Conservation (phyloP, 1,139 yeast genomes). For the Sugiyamaella sp. region DNA sequence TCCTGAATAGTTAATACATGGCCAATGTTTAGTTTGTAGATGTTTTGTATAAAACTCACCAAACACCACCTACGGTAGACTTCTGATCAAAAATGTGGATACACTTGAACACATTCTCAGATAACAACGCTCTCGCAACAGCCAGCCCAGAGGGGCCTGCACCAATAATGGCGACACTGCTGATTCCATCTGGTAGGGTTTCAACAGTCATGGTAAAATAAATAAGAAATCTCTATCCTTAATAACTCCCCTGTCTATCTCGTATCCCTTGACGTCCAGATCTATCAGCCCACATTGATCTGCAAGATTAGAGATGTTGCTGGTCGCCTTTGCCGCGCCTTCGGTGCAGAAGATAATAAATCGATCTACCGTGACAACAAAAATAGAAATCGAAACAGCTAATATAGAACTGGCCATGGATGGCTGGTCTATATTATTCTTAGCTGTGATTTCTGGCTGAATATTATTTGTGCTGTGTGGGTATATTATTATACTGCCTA, state of each 20-base stretch:
- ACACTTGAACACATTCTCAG: conserved; percentile 49
- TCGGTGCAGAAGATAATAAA: background rate
- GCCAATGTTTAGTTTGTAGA: too few species aligned
- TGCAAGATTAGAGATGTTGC: background rate
- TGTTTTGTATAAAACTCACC: too few species aligned
- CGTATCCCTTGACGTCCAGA: too few species aligned
- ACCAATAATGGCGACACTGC: conserved; percentile 48
- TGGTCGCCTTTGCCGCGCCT: background rate
- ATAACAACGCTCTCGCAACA: conserved; percentile 54
- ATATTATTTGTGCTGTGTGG: background rate
- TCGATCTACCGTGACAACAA: background rate
- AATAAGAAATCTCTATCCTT: too few species aligned
- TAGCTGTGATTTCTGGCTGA: background rate
- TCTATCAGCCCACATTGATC: background rate
- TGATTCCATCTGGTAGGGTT: background rate
- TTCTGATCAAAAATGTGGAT: conserved; percentile 58
- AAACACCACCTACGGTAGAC: conserved; percentile 54
- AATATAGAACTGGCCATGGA: background rate
- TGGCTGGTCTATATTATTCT: background rate
- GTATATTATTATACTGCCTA: conserved; percentile 3
- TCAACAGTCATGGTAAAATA: conserved; percentile 8
- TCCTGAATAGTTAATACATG: conserved; percentile 20
- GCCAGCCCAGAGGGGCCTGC: conserved; percentile 74
- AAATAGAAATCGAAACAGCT: background rate
- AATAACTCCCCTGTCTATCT: too few species aligned